Conservation (phyloP, 805 yeast species). For the Kuraishia borneana region DNA sequence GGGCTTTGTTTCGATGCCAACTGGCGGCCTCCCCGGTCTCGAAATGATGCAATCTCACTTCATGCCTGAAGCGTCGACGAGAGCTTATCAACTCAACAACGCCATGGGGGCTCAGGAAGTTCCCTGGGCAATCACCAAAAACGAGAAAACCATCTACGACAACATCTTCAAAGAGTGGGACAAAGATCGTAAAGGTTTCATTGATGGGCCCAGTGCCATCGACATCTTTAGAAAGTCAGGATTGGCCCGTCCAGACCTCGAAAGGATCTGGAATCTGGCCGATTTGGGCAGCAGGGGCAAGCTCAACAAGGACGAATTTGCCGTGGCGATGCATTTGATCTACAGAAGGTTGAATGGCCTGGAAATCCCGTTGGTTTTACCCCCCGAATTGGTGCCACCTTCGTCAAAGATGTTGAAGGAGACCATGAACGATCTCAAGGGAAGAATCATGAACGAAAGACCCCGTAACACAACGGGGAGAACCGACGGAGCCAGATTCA, state of each 20-base stretch:
- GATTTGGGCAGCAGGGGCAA: conserved; percentile 77
- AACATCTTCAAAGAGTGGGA: conserved; percentile 89
- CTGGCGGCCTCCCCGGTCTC: conserved; percentile 62
- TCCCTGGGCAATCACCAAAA: conserved; percentile 76
- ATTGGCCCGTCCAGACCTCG: conserved; percentile 72
- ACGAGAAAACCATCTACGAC: conserved; percentile 79
- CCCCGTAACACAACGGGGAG: background rate
- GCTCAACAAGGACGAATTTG: conserved; percentile 81
- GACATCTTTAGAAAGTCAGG: conserved; percentile 88
- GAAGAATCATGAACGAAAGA: conserved; percentile 33
- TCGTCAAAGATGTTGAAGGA: conserved; percentile 67
- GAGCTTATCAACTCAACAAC: conserved; percentile 14
- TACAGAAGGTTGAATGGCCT: conserved; percentile 84
- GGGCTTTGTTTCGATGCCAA: conserved; percentile 64
- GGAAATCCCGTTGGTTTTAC: conserved; percentile 72
- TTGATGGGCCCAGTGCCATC: conserved; percentile 76
- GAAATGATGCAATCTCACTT: conserved; percentile 59
- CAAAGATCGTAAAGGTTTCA: conserved; percentile 46
- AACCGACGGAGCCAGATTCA: background rate
- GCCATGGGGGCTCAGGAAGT: conserved; percentile 30
- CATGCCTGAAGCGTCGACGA: conserved; percentile 36
- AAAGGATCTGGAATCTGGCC: conserved; percentile 81
- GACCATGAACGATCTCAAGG: conserved; percentile 59
- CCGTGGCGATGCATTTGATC: conserved; percentile 95
- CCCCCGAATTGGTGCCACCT: conserved; percentile 86